Base-by-base conservation (phyloP, 768 basidiomycete species). In the Kwoniella sp. region DNA sequence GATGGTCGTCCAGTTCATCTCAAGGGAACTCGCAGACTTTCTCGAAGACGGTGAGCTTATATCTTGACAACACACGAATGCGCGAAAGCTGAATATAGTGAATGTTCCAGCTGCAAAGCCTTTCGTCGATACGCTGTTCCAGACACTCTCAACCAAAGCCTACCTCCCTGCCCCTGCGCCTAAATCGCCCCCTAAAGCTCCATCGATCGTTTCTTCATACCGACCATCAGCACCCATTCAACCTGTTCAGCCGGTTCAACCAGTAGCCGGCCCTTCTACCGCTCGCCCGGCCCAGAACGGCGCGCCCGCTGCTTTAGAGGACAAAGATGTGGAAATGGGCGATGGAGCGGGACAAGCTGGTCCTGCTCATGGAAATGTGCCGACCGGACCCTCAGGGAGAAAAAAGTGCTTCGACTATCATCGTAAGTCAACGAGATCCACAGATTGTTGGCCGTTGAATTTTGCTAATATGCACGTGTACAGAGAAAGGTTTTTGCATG, bases 391-490 rank as follows among this genome's bases (percentile, higher is more conserved):
- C 88, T 29, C 88, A 86, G 72, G 89, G 88, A 85, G 87, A 68
- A 90, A 90, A 13, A 85, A 89, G 65, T 97, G 93, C 82, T 85
- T 89, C 64, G 92, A 97, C 80, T 97, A 95, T 78, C 87, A 94
- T 79, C 91, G 94, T 94, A 75, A 75, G 93, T 85, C 7, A 9
- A 10, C 17, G 8, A 15, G 40, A 44, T 44, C n/a, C n/a, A n/a
- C n/a, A 15, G 17, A 10, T 10, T 19, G 46, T 36, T 47, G 67
- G 33, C 33, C 33, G 33, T 5, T 33, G 33, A 26, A 47, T 46
- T 15, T 19, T n/a, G 47, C 49, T 27, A 57, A 46, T 55, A 48
- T 58, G 59, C 63, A 21, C 60, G 49, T 64, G 9, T 54, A 8
- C 69, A 97, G 94, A 94, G 76, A 88, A 88, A 63, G 94, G 94